A percentile compares a stretch with the other conserved stretches of the same genome.
phyloP scores from a whole-genome alignment of 352 stramenopile genomes.

The Pilasporangium apinafurcum region DNA sequence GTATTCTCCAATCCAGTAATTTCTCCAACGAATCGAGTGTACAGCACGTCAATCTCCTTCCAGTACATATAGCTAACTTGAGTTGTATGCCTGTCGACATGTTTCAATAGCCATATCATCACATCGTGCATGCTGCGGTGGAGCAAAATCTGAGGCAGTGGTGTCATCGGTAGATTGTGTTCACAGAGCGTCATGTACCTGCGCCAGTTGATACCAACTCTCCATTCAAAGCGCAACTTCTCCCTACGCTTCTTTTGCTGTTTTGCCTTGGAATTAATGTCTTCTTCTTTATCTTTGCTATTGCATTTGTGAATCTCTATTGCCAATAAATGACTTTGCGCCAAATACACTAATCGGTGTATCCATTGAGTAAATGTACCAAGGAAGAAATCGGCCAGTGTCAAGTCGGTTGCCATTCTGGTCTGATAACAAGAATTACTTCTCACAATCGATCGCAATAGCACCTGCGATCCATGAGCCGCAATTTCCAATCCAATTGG shows the following conservation, averaged over 20 bases:
- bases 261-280: slow-evolving; percentile 3
- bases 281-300: neutral
- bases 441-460: slow-evolving; percentile 4
- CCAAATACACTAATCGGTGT: slow-evolving; percentile 11
- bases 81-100: slow-evolving; percentile 1
- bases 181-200: slow-evolving; percentile 13
- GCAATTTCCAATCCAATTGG: no score
- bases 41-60: slow-evolving; percentile 48
- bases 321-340: slow-evolving; percentile 17
- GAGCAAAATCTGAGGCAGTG: slow-evolving; percentile 4
- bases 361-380: slow-evolving; percentile 6
- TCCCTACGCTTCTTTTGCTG: no score
- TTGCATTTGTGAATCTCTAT: slow-evolving; percentile 38
- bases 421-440: no score
- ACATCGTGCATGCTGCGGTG: slow-evolving; percentile 27
- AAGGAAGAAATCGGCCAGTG: slow-evolving; percentile 18
- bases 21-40: slow-evolving; percentile 14
- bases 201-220: slow-evolving; percentile 26
- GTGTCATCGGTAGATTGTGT: slow-evolving; percentile 1
- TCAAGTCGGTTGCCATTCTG: slow-evolving; percentile 3
- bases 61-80: slow-evolving; percentile 41
- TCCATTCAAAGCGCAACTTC: slow-evolving; percentile 18
- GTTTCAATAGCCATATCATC: slow-evolving; percentile 55
- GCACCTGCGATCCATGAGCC: no score
- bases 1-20: slow-evolving; percentile 4